Evolutionary conservation across 176 grass and related monocot genomes (phyloP).

Genomic region (Guadua angustifolia): DNA sequence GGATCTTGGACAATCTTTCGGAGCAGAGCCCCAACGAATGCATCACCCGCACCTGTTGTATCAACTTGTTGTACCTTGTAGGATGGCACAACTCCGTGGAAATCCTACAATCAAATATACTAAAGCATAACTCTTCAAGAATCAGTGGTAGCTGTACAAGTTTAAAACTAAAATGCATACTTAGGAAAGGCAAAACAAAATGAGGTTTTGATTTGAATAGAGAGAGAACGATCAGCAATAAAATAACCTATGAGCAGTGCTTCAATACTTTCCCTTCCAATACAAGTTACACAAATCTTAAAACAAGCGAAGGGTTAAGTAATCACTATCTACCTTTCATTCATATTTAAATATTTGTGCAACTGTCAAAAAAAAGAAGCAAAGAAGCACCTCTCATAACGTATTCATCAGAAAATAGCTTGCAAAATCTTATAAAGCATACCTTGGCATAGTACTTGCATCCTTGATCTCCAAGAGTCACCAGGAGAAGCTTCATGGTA

Average conservation of each 20-base stretch:
- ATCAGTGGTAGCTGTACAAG: neutral
- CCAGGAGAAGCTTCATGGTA: constrained; percentile 77
- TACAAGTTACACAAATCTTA: no score
- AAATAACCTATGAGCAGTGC: constrained; percentile 21
- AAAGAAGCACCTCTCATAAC: no score
- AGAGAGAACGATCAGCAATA: neutral
- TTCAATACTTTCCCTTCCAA: no score
- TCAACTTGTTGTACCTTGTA: constrained; percentile 81
- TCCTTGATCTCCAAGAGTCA: constrained; percentile 84
- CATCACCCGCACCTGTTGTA: constrained; percentile 90
- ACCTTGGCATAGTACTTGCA: constrained; percentile 98
- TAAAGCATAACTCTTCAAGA: neutral
- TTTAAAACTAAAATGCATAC: neutral
- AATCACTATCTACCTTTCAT: no score
- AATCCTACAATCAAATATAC: constrained; percentile 60
- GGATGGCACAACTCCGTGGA: constrained; percentile 64
- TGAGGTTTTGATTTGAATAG: constrained; percentile 3
- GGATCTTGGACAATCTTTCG: constrained; percentile 68
- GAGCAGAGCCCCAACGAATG: constrained; percentile 80
- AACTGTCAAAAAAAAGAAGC: no score
- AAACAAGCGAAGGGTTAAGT: no score
- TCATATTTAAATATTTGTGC: no score
- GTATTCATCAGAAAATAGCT: constrained; percentile 1
- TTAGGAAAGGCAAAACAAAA: neutral
- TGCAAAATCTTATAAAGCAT: constrained; percentile 39